Base-by-base conservation (phyloP, 2,329 filamentous ascomycete species). In the Aspergillus sp. region DNA sequence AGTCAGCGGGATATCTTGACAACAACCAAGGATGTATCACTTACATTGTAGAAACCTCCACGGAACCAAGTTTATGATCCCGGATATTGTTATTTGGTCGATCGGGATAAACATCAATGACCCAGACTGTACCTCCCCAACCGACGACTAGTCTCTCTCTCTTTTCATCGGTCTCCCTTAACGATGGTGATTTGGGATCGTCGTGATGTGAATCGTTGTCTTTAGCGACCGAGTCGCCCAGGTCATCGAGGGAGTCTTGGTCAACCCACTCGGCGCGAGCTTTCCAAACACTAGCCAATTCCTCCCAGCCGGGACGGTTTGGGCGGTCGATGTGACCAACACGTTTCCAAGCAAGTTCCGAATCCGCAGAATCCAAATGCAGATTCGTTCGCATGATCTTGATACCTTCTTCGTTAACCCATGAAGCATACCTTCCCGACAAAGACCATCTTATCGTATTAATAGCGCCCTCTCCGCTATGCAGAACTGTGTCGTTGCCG, bases 271-370 rank as follows among this genome's bases (percentile, higher is more conserved):
- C 89, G 1, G 83, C 82, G 26, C 90, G 79, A 2, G 87, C 88
- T 70, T 91, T 95, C 90, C 93, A 97, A 3, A 96, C 88, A 41
- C 86, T 81, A 0, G 90, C 90, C 90, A 98, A 96, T 38, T 94
- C 89, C 55, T 96, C 88, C 88, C 93, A 97, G 47, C 85, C 83
- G 6, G 85, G 82, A 4, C 85, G 86, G 58, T 88, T 86, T 2
- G 93, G 93, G 39, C 89, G 81, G 61, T 94, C 89, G 50, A 94
- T 84, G 62, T 97, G 91, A 27, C 88, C 90, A 52, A 98, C 88
- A 7, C 91, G 80, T 66, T 93, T 94, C 94, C 94, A 98, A 2
- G 90, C 88, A 54, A 85, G 83, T 10, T 96, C 90, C 1, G 78
- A 72, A 59, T 94, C 85, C 8, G 77, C 77, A 52, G 75, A 82